Conservation (phyloP, 2,329 filamentous ascomycete genomes). For the Aspergillus terreus region DNA sequence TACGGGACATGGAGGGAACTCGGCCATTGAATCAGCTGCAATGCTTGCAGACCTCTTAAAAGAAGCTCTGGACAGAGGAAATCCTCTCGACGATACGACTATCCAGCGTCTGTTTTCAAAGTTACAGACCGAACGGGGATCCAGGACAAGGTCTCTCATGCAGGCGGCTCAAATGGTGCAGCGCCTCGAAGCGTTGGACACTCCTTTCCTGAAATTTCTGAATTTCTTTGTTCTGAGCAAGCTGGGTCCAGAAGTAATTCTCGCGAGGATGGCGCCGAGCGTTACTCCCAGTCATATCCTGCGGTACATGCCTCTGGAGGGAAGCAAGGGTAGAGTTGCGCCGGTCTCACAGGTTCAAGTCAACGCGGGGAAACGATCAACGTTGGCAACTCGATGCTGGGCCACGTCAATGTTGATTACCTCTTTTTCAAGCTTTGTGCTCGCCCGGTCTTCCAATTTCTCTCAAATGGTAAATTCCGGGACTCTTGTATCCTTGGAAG, state of each 20-base stretch:
- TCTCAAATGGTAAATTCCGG: too few species aligned
- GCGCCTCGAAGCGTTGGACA: slow-evolving; percentile 7
- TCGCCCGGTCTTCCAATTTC: neutral
- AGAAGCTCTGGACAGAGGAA: neutral
- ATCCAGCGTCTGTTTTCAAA: slow-evolving; percentile 3
- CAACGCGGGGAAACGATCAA: neutral
- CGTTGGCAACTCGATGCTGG: neutral
- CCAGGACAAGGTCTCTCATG: slow-evolving; percentile 4
- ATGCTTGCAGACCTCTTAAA: slow-evolving; percentile 11
- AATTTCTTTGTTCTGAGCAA: neutral
- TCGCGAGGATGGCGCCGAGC: too few species aligned
- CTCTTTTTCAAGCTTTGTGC: neutral
- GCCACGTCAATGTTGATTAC: neutral
- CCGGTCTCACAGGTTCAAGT: neutral
- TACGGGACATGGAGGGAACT: slow-evolving; percentile 14
- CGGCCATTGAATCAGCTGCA: slow-evolving; percentile 15
- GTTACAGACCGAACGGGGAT: slow-evolving; percentile 1
- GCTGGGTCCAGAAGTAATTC: neutral
- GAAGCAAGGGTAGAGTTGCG: neutral
- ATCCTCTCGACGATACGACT: neutral
- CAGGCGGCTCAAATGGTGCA: neutral
- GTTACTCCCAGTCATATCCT: neutral
- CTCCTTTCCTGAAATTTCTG: slow-evolving; percentile 5
- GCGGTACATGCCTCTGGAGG: neutral
- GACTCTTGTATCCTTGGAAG: neutral